Conservation (phyloP, 2,329 filamentous ascomycete genomes). For the Fusarium sublunatum region DNA sequence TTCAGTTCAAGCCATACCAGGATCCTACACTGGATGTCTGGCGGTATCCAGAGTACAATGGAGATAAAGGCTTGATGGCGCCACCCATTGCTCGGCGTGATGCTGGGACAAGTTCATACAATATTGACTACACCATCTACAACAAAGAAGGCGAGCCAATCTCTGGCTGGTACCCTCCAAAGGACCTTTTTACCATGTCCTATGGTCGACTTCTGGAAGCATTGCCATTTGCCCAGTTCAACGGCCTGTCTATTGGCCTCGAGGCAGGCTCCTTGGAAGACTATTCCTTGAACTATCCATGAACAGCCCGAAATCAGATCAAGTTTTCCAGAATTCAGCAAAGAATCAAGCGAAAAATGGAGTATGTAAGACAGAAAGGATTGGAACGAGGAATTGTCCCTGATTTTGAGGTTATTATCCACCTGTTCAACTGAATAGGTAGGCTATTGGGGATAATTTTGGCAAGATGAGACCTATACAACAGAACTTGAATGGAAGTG, state of each 20-base stretch:
- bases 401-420: constrained; percentile 8
- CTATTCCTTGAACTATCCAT: not conserved
- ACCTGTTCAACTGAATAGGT: not conserved
- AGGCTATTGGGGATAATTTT: not conserved
- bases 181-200: not conserved
- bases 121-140: constrained; percentile 9
- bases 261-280: not conserved
- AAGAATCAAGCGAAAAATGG: constrained; percentile 2
- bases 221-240: not conserved
- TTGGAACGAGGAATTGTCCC: not conserved
- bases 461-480: not conserved
- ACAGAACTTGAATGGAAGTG: not conserved
- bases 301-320: constrained; percentile 1
- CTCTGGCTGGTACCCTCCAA: not conserved
- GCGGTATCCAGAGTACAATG: too few relatives aligned
- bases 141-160: not conserved
- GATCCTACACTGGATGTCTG: too few relatives aligned
- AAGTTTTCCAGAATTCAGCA: not conserved
- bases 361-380: not conserved
- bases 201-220: not conserved
- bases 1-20: too few relatives aligned
- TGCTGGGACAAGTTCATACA: too few relatives aligned
- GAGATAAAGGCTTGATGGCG: too few relatives aligned
- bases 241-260: not conserved
- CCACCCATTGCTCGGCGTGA: too few relatives aligned